Evolutionary conservation across 257 asterid species (phyloP).

Genomic region (Gardenia jasminoides): DNA sequence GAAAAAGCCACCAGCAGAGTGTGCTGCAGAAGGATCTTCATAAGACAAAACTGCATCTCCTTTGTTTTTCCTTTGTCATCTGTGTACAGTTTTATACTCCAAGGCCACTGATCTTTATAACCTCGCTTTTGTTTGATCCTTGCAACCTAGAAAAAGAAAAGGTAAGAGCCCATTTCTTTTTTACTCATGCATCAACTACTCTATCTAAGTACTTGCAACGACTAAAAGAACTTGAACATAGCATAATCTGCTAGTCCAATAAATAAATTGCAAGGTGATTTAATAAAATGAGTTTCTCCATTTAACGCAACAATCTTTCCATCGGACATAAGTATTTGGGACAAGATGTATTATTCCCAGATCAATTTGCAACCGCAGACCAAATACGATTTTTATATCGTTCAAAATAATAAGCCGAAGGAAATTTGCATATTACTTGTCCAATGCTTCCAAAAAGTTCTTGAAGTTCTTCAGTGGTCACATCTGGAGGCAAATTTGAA

Average conservation of each 20-base stretch:
- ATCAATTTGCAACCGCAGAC: conserved; percentile 5
- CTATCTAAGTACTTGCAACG: not conserved
- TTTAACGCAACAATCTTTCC: not conserved
- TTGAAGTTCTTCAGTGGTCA: conserved; percentile 81
- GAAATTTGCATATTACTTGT: conserved; percentile 70
- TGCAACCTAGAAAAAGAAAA: conserved; percentile 60
- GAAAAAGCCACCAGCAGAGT: conserved; percentile 96
- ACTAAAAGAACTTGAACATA: not conserved
- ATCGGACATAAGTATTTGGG: not conserved
- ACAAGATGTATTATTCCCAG: not conserved
- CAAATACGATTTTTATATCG: conserved; percentile 14
- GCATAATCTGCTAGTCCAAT: not conserved
- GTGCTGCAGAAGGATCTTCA: conserved; percentile 99
- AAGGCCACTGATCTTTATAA: conserved; percentile 99
- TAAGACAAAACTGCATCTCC: conserved; percentile 97
- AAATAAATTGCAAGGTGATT: not conserved
- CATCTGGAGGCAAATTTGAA: conserved; percentile 97
- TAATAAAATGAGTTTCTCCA: not conserved
- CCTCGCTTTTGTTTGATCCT: conserved; percentile 98
- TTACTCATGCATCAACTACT: not conserved
- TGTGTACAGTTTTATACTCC: conserved; percentile 92
- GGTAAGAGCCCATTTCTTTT: not conserved
- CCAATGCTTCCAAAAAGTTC: conserved; percentile 99
- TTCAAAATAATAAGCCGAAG: conserved; percentile 22
- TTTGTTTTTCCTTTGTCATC: conserved; percentile 94